These are phyloP conservation scores for Wickerhamiella lipophila DNA, from an alignment of 805 yeast genomes.

Conservation along the genomic window DNA sequence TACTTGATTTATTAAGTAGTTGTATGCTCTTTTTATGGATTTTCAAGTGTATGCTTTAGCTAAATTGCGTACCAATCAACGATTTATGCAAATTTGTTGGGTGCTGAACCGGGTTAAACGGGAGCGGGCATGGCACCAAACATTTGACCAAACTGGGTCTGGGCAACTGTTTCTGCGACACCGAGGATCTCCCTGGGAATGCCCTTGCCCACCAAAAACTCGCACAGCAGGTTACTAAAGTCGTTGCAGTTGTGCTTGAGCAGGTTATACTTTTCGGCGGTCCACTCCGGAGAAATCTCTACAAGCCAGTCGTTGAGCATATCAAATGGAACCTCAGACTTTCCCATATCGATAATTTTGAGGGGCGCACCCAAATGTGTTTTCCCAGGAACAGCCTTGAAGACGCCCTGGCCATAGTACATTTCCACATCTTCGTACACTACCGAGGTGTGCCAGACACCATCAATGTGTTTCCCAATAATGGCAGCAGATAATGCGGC, in stretches of 20 bases:
- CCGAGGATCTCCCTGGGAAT: conserved; percentile 42
- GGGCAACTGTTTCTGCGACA: conserved; percentile 41
- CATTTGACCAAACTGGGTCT: conserved; percentile 41
- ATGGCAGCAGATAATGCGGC: conserved; percentile 29
- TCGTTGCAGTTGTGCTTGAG: conserved; percentile 58
- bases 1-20: too few species aligned
- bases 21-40: too few species aligned
- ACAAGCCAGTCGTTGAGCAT: conserved; percentile 41
- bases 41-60: too few species aligned
- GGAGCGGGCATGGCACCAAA: conserved; percentile 18
- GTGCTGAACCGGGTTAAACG: too few species aligned
- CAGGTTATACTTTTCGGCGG: conserved; percentile 40
- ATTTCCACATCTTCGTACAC: conserved; percentile 45
- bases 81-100: too few species aligned
- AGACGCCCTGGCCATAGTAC: conserved; percentile 49
- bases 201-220: conserved; percentile 44
- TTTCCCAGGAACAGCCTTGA: conserved; percentile 36
- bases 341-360: conserved; percentile 42
- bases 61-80: too few species aligned
- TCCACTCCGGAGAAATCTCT: conserved; percentile 37
- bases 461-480: conserved; percentile 43
- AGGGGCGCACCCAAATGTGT: conserved; percentile 50
- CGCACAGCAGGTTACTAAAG: conserved; percentile 44
- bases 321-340: conserved; percentile 40
- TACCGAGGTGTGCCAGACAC: conserved; percentile 52